These are phyloP conservation scores for Aspergillus affinis DNA, from an alignment of 495 filamentous ascomycete species.

Conservation along the genomic window DNA sequence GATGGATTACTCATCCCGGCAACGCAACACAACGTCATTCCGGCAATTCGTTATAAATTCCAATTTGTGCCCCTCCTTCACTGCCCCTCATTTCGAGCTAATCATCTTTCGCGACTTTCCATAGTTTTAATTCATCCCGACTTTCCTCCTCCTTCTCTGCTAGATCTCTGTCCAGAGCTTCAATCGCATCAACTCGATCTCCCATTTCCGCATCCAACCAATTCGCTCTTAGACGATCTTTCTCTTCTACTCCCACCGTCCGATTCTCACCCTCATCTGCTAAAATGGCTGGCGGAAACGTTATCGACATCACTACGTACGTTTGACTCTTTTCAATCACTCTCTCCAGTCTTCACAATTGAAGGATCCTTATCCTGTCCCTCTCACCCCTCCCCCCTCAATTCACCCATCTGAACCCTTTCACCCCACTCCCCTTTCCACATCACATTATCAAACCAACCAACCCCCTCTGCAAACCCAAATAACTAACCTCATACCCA, in stretches of 20 bases:
- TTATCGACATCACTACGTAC: constrained; percentile 35
- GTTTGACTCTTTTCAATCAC: constrained; percentile 11
- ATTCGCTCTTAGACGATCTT: constrained; percentile 29
- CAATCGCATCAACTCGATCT: constrained; percentile 15
- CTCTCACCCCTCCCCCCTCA: no score
- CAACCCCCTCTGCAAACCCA: no score
- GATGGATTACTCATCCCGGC: constrained; percentile 5
- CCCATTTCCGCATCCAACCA: constrained; percentile 16
- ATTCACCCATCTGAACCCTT: background rate
- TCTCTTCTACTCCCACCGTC: constrained; percentile 33
- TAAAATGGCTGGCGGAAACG: constrained; percentile 46
- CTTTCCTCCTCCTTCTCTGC: constrained; percentile 12
- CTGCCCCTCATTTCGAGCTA: constrained; percentile 30
- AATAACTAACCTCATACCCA: background rate
- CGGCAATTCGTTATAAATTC: constrained; percentile 17
- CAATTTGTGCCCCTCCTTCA: constrained; percentile 14
- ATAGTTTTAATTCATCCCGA: constrained; percentile 25
- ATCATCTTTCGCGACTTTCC: constrained; percentile 14
- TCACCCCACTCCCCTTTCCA: constrained; percentile 5
- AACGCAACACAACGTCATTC: constrained; percentile 19
- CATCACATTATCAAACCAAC: no score
- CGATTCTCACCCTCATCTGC: constrained; percentile 48
- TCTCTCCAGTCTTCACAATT: no score
- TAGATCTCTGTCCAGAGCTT: constrained; percentile 19
- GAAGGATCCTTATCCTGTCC: no score